phyloP scores from a whole-genome alignment of 306 rosid genomes.

The Medicago lupulina region DNA sequence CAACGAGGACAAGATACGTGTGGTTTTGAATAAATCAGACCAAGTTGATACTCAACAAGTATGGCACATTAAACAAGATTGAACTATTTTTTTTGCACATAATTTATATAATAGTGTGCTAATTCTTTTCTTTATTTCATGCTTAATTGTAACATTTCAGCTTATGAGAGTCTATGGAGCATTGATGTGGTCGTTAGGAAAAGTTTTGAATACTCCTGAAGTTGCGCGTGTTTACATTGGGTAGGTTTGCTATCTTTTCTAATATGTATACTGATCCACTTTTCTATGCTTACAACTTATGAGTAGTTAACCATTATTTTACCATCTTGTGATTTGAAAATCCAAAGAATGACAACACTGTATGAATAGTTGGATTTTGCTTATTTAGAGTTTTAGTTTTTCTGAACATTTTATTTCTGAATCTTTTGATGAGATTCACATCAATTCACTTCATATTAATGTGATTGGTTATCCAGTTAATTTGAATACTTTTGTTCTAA shows the following conservation, averaged over 20 bases:
- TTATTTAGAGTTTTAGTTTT: background rate
- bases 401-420: background rate
- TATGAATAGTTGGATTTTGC: background rate
- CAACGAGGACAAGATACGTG: conserved; percentile 95
- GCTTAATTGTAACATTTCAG: conserved; percentile 42
- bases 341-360: background rate
- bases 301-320: background rate
- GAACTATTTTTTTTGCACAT: background rate
- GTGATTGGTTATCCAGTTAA: background rate
- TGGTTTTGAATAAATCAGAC: conserved; percentile 92
- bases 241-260: conserved; percentile 51
- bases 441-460: conserved; percentile 5
- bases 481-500: conserved; percentile 18
- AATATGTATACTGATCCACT: background rate
- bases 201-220: conserved; percentile 88
- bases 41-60: conserved; percentile 98
- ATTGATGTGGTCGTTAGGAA: conserved; percentile 96
- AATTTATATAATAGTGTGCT: background rate
- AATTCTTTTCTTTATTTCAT: background rate
- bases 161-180: conserved; percentile 99
- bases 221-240: conserved; percentile 91
- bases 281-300: background rate
- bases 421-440: background rate
- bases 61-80: conserved; percentile 30
- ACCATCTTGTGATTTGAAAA: conserved; percentile 1